Conservation (phyloP, 495 filamentous ascomycete species). For the Penicillium coffeae region DNA sequence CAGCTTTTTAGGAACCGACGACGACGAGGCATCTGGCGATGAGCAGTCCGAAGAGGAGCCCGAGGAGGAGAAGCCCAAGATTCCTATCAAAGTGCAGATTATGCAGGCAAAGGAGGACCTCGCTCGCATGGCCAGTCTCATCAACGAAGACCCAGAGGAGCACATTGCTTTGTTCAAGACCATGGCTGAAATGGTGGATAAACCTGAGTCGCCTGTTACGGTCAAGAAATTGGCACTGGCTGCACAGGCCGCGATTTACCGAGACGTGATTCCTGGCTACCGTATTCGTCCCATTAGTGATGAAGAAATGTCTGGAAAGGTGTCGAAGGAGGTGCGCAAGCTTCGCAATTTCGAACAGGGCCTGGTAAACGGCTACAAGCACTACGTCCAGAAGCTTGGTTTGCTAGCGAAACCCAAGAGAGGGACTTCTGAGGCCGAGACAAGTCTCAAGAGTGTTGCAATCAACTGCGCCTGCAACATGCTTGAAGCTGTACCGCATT, state of each 20-base stretch:
- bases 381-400: conserved; percentile 71
- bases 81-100: conserved; percentile 73
- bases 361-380: conserved; percentile 74
- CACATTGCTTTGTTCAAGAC: conserved; percentile 72
- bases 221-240: conserved; percentile 81
- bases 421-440: conserved; percentile 30
- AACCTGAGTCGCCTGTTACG: conserved; percentile 51
- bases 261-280: conserved; percentile 93
- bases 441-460: conserved; percentile 61
- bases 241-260: conserved; percentile 86
- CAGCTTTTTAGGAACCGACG: conserved; percentile 49
- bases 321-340: conserved; percentile 87
- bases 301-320: conserved; percentile 65
- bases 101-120: conserved; percentile 87
- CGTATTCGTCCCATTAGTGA: conserved; percentile 79
- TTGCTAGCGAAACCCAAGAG: conserved; percentile 53
- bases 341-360: conserved; percentile 79
- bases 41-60: conserved; percentile 50
- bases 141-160: conserved; percentile 94
- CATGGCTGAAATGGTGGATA: conserved; percentile 67
- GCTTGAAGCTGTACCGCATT: conserved; percentile 79
- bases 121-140: conserved; percentile 69
- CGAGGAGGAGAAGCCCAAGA: conserved; percentile 53
- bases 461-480: conserved; percentile 81
- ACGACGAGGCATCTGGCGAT: conserved; percentile 32